These are phyloP conservation scores for Bipolaris oryzae DNA, from an alignment of 2,329 filamentous ascomycete genomes.

Conservation along the genomic window DNA sequence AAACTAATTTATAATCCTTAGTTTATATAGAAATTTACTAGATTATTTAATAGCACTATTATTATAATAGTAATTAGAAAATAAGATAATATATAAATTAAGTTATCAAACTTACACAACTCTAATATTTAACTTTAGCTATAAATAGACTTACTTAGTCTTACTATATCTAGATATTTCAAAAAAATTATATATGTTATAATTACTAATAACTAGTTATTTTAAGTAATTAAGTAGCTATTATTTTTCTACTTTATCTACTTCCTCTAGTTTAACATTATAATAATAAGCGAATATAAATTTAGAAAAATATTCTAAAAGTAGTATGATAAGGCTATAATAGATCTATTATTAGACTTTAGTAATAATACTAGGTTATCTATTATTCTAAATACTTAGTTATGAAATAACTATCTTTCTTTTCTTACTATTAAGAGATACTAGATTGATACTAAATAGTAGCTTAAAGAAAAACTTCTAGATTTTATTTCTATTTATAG, in stretches of 20 bases:
- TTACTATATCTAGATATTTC: too few species aligned
- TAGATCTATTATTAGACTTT: background rate
- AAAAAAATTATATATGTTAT: too few species aligned
- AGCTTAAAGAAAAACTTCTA: conserved; percentile 4
- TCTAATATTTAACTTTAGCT: too few species aligned
- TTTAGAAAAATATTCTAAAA: background rate
- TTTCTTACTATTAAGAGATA: conserved; percentile 11
- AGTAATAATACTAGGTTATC: background rate
- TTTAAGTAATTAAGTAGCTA: too few species aligned
- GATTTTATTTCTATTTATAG: conserved; percentile 9
- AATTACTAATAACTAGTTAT: too few species aligned
- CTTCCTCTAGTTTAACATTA: background rate
- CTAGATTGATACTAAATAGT: conserved; percentile 1
- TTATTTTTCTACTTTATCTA: background rate
- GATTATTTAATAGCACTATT: too few species aligned
- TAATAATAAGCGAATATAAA: conserved; percentile 9
- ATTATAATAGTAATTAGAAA: too few species aligned
- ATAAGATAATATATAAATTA: too few species aligned
- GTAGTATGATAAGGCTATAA: conserved; percentile 1
- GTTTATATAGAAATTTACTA: too few species aligned
- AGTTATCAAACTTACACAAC: too few species aligned
- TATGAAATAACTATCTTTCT: conserved; percentile 7
- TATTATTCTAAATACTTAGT: conserved; percentile 7
- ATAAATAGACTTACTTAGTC: too few species aligned
- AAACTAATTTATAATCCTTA: too few species aligned